phyloP scores from a whole-genome alignment of 2,329 filamentous ascomycete species.

The Fulvia fulva region DNA sequence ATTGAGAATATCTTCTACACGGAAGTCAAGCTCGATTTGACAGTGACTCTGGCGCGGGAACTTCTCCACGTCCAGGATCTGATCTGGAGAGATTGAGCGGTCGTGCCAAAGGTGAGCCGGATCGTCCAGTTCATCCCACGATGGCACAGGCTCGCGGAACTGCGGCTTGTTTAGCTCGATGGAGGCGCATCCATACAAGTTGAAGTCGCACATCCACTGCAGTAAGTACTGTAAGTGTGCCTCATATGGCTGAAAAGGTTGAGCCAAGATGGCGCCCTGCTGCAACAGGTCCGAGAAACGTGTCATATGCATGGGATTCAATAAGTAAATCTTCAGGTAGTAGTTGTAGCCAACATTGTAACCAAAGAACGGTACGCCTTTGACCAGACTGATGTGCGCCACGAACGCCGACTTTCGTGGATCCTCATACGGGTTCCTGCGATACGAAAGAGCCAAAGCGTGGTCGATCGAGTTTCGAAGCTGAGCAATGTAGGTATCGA shows the following conservation, averaged over 20 bases:
- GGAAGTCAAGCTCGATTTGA: slow-evolving; percentile 83
- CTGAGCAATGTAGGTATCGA: slow-evolving; percentile 69
- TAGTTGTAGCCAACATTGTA: slow-evolving; percentile 88
- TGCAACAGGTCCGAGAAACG: slow-evolving; percentile 80
- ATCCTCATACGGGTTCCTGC: slow-evolving; percentile 66
- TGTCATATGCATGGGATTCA: slow-evolving; percentile 84
- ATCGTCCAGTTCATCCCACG: slow-evolving; percentile 59
- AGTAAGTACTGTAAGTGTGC: slow-evolving; percentile 87
- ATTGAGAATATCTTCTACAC: slow-evolving; percentile 83
- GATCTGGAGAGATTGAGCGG: slow-evolving; percentile 58
- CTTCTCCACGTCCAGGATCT: slow-evolving; percentile 58
- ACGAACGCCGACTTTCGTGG: slow-evolving; percentile 65
- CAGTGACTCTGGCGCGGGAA: slow-evolving; percentile 83
- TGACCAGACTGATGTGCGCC: slow-evolving; percentile 84
- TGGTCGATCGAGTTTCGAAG: slow-evolving; percentile 87
- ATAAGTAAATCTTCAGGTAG: slow-evolving; percentile 91
- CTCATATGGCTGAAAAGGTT: slow-evolving; percentile 84
- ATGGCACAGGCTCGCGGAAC: slow-evolving; percentile 74
- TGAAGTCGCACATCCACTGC: slow-evolving; percentile 99
- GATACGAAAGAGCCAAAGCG: slow-evolving; percentile 80
- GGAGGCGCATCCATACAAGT: slow-evolving; percentile 89
- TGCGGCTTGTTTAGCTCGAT: slow-evolving; percentile 65
- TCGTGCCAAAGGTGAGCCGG: slow-evolving; percentile 74
- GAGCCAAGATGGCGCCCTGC: slow-evolving; percentile 82
- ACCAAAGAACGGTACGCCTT: slow-evolving; percentile 92